phyloP scores from a whole-genome alignment of 2,329 filamentous ascomycete genomes.

The Coniochaeta ligniaria region DNA sequence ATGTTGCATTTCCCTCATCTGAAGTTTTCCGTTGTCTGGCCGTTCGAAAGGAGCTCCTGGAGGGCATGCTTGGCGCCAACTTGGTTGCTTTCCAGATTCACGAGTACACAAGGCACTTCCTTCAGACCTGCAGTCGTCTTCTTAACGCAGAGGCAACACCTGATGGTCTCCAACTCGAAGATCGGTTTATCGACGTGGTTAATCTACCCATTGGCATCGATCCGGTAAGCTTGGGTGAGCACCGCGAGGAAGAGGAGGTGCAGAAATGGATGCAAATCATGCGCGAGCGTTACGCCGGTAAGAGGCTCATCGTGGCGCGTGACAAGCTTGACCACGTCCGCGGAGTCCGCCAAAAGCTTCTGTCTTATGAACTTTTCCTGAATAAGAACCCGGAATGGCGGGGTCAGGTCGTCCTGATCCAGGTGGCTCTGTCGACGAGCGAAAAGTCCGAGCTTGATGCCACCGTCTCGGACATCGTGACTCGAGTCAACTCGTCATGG shows the following conservation, averaged over 20 bases:
- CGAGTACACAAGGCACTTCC: slow-evolving; percentile 89
- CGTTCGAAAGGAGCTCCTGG: slow-evolving; percentile 76
- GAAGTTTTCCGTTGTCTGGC: slow-evolving; percentile 92
- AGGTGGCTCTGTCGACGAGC: slow-evolving; percentile 85
- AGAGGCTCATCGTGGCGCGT: slow-evolving; percentile 83
- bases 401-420: slow-evolving; percentile 82
- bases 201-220: slow-evolving; percentile 88
- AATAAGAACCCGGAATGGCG: slow-evolving; percentile 90
- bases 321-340: slow-evolving; percentile 93
- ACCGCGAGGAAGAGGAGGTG: slow-evolving; percentile 67
- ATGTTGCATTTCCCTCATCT: slow-evolving; percentile 91
- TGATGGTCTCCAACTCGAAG: slow-evolving; percentile 83
- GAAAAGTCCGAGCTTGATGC: slow-evolving; percentile 84
- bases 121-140: slow-evolving; percentile 90
- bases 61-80: slow-evolving; percentile 90
- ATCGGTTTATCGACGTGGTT: slow-evolving; percentile 85
- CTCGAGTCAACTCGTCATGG: slow-evolving; percentile 85
- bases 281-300: slow-evolving; percentile 76
- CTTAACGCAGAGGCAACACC: slow-evolving; percentile 84
- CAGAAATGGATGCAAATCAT: slow-evolving; percentile 73
- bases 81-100: slow-evolving; percentile 89
- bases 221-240: slow-evolving; percentile 63
- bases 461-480: slow-evolving; percentile 88
- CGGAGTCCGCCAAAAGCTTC: slow-evolving; percentile 86
- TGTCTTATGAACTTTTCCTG: slow-evolving; percentile 88